Evolutionary conservation across 192 early-diverging fungal species (phyloP).

Genomic region (Coemansia furcata): DNA sequence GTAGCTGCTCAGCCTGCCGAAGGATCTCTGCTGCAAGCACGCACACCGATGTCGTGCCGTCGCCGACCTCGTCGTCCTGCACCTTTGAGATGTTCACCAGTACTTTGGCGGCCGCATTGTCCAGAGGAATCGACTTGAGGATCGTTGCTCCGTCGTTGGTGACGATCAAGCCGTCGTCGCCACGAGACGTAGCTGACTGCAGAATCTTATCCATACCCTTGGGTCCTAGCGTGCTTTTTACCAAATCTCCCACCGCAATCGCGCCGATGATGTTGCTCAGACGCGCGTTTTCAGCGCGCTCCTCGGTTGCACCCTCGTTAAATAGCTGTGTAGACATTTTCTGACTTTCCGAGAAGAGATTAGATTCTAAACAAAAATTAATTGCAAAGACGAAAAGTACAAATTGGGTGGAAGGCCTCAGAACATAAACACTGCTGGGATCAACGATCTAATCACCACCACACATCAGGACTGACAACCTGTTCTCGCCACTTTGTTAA

Average conservation of each 20-base stretch:
- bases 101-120: slow-evolving; percentile 98
- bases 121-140: slow-evolving; percentile 93
- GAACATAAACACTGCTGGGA: not conserved
- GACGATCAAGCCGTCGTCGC: slow-evolving; percentile 80
- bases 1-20: slow-evolving; percentile 87
- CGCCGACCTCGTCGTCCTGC: slow-evolving; percentile 99
- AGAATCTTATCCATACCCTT: slow-evolving; percentile 99
- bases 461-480: not conserved
- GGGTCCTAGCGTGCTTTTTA: slow-evolving; percentile 95
- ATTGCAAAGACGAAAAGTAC: not conserved
- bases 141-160: slow-evolving; percentile 99
- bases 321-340: slow-evolving; percentile 78
- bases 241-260: slow-evolving; percentile 97
- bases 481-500: too few species aligned
- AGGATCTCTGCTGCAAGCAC: slow-evolving; percentile 95
- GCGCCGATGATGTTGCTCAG: slow-evolving; percentile 89
- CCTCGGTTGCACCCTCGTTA: slow-evolving; percentile 91
- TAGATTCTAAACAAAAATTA: not conserved
- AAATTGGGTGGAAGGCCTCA: not conserved
- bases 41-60: slow-evolving; percentile 99
- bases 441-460: not conserved
- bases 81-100: slow-evolving; percentile 98
- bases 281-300: slow-evolving; percentile 97
- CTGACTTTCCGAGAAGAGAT: not conserved
- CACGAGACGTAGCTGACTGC: slow-evolving; percentile 66